Conservation (phyloP, 2,329 filamentous ascomycete genomes). For the Daldinia eschscholtzii region DNA sequence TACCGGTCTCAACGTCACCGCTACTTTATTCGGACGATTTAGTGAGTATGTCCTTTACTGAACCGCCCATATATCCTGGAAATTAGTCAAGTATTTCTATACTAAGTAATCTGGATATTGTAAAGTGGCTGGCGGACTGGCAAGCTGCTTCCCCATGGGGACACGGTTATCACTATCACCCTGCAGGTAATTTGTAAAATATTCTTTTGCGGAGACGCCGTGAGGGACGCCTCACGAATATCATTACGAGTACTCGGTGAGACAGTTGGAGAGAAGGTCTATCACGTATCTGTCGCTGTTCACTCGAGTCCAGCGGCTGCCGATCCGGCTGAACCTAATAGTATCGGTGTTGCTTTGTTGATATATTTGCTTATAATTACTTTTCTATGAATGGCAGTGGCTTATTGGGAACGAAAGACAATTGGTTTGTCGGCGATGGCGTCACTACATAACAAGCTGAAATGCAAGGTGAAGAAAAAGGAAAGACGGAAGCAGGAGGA, state of each 20-base stretch:
- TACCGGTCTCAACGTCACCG: no score
- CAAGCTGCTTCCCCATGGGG: not conserved
- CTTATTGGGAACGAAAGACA: not conserved
- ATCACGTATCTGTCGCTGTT: not conserved
- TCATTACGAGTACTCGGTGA: not conserved
- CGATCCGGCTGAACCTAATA: not conserved
- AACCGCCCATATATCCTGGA: no score
- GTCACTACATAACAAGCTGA: not conserved
- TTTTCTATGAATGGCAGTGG: not conserved
- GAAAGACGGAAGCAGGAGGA: not conserved
- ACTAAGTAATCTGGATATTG: no score
- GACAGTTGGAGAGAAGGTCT: not conserved
- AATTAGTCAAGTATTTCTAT: no score
- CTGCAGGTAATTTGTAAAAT: no score
- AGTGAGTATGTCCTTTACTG: no score
- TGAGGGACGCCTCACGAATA: not conserved
- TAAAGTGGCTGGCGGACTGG: not conserved
- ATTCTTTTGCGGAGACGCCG: not conserved
- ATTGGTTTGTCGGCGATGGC: not conserved
- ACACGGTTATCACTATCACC: not conserved
- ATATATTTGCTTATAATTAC: not conserved
- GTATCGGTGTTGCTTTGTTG: not conserved
- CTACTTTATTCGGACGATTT: no score
- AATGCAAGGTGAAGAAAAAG: not conserved
- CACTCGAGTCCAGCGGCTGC: not conserved